A percentile compares a stretch with the other conserved stretches of the same genome.
Conservation (phyloP, 805 yeast genomes). For the Candida verbasci region DNA sequence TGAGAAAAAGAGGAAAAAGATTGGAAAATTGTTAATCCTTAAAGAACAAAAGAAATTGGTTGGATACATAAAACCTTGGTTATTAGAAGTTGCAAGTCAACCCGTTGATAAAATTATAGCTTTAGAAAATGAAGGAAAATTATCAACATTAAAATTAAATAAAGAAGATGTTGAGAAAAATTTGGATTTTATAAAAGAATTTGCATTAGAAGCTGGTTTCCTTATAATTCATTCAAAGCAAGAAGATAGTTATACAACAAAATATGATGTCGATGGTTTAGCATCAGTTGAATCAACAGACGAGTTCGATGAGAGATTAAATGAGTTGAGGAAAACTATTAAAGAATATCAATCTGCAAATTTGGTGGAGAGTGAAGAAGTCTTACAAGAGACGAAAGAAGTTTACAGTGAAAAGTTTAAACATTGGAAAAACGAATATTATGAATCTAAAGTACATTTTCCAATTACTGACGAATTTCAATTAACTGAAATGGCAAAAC, state of each 20-base stretch:
- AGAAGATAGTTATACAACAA: constrained; percentile 52
- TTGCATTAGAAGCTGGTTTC: constrained; percentile 65
- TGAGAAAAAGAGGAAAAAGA: constrained; percentile 59
- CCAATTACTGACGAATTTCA: constrained; percentile 56
- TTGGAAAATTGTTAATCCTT: constrained; percentile 59
- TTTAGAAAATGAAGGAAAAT: constrained; percentile 24
- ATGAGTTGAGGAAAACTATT: constrained; percentile 48
- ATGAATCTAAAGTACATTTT: constrained; percentile 73
- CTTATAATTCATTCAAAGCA: constrained; percentile 61
- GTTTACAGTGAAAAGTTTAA: constrained; percentile 71
- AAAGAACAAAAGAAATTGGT: constrained; percentile 75
- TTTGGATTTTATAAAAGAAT: constrained; percentile 55
- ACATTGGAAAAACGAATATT: constrained; percentile 82
- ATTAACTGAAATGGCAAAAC: constrained; percentile 62
- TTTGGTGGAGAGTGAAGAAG: constrained; percentile 55
- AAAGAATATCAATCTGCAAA: constrained; percentile 65
- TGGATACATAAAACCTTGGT: constrained; percentile 52
- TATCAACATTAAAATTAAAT: constrained; percentile 37
- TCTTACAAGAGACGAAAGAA: constrained; percentile 45
- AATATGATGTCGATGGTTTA: constrained; percentile 70
- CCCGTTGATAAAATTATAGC: constrained; percentile 30
- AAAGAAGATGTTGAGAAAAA: constrained; percentile 43
- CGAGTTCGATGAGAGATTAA: constrained; percentile 51
- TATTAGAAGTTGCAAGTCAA: constrained; percentile 28
- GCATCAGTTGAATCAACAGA: constrained; percentile 65